Evolutionary conservation across 495 filamentous ascomycete genomes (phyloP), one percentile per base, ranked within the genome.

Genomic region (Penicillium daleae): DNA sequence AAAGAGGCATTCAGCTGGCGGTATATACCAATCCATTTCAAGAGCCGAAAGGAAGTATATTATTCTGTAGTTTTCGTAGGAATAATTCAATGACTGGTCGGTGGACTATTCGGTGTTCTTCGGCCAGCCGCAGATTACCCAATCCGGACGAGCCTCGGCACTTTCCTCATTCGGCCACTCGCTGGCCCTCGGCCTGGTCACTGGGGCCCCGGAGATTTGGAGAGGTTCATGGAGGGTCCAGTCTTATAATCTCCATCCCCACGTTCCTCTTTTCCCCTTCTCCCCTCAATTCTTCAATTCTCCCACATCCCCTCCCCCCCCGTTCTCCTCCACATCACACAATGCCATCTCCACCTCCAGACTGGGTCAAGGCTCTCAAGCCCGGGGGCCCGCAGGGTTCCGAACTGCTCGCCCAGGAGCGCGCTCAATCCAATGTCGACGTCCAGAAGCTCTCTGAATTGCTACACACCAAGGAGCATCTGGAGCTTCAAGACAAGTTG

Each of bases 311-410:
- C 53, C 49, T 35, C 49, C 31, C 24, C 52, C 50, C 52, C 15
- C 17, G 13, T 7, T 19, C 15, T 22, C 26, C 49, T 12, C 49
- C 24, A 31, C 40, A 37, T 27, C 37, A 50, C 44, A 67, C 50
- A 35, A 76, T 74, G 72, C 71, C 75, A 56, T 69, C 77, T 61
- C 79, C 78, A 57, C 80, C 76, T 56, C 87, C 86, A 55, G 76
- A 79, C 72, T 90, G 87, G 87, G 87, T 90, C 63, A 83, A 85
- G 68, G 80, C 82, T 52, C 76, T 90, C 44, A 86, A 84, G 75
- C 86, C 86, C 5, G 78, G 85, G 15, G 77, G 76, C 46, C 86
- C 86, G 29, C 86, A 88, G 60, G 87, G 87, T 48, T 74, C 76
- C 50, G 85, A 88, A 57, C 76, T 90, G 49, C 81, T 90, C 31